Conservation (phyloP, 169 alveolate species). For the Plasmodium gaboni region DNA sequence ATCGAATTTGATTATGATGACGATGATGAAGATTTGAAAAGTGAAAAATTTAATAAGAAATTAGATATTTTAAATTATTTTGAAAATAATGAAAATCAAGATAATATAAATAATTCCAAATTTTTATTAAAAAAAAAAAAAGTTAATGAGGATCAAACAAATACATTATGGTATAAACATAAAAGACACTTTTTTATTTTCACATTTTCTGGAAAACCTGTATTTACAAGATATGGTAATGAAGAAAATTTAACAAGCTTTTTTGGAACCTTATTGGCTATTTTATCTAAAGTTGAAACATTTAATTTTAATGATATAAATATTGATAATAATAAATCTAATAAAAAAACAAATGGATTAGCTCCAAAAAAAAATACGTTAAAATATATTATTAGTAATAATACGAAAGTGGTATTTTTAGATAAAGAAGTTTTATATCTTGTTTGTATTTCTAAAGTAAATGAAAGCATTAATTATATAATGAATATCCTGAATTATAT, state of each 20-base stretch:
- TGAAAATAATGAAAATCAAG: slow-evolving; percentile 38
- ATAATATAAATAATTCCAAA: slow-evolving; percentile 55
- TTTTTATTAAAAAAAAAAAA: slow-evolving; percentile 53
- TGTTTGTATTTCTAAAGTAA: slow-evolving; percentile 82
- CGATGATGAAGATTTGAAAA: slow-evolving; percentile 14
- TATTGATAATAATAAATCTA: slow-evolving; percentile 55
- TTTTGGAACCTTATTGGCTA: slow-evolving; percentile 85
- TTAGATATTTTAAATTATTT: slow-evolving; percentile 19
- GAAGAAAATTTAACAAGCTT: slow-evolving; percentile 80
- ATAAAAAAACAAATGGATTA: slow-evolving; percentile 29
- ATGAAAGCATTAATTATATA: slow-evolving; percentile 79
- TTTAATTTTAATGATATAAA: slow-evolving; percentile 69
- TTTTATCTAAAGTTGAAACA: slow-evolving; percentile 84
- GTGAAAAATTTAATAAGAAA: slow-evolving; percentile 29
- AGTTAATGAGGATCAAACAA: slow-evolving; percentile 77
- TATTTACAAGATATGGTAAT: slow-evolving; percentile 88
- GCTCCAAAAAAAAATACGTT: slow-evolving; percentile 50
- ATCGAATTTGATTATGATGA: neutral
- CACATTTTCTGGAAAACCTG: slow-evolving; percentile 89
- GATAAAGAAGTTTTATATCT: slow-evolving; percentile 86
- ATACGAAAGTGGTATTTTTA: slow-evolving; percentile 83
- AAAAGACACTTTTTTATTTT: slow-evolving; percentile 88
- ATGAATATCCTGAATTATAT: slow-evolving; percentile 79
- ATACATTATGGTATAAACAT: slow-evolving; percentile 80
- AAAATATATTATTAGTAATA: slow-evolving; percentile 79